Percentiles rank a stretch among this genome's conserved stretches.
Conservation (phyloP, 2,329 filamentous ascomycete genomes). For the Rutstroemia sp. region DNA sequence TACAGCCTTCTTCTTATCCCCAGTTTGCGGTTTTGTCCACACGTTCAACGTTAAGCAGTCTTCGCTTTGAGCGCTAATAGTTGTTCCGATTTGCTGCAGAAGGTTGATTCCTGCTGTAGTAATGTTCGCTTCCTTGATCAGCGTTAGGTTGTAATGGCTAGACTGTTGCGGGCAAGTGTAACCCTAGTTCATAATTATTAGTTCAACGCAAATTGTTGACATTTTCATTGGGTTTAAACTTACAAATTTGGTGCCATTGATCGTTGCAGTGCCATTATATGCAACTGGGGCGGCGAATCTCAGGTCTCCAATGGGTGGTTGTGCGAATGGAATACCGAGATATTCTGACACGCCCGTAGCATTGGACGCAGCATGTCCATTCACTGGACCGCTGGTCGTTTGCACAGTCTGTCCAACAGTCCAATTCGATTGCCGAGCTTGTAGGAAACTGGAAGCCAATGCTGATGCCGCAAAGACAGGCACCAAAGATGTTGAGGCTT, state of each 20-base stretch:
- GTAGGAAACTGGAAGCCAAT: not conserved
- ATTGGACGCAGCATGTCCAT: constrained; percentile 20
- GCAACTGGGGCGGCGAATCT: constrained; percentile 29
- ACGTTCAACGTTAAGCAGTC: constrained; percentile 35
- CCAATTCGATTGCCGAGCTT: constrained; percentile 16
- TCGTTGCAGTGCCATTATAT: constrained; percentile 12
- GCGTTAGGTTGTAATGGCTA: not conserved
- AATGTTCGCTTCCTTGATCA: not conserved
- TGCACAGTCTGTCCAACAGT: constrained; percentile 24
- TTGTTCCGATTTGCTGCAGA: not conserved
- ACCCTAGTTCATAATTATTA: constrained; percentile 17
- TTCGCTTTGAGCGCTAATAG: constrained; percentile 21
- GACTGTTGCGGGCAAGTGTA: not conserved
- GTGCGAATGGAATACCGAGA: constrained; percentile 35
- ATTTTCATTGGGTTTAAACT: constrained; percentile 12
- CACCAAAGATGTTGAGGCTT: not conserved
- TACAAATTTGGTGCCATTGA: constrained; percentile 24
- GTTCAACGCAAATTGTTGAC: constrained; percentile 9
- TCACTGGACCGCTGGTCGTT: constrained; percentile 24
- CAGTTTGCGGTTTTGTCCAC: constrained; percentile 29
- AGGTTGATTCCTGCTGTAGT: not conserved
- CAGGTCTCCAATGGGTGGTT: constrained; percentile 33
- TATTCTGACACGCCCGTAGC: constrained; percentile 29
- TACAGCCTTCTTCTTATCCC: constrained; percentile 31
- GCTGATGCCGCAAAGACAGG: not conserved